Percentiles rank a stretch among this genome's conserved stretches.
Conservation (phyloP, 192 early-diverging fungal genomes). For the Jimgerdemannia lactiflua region DNA sequence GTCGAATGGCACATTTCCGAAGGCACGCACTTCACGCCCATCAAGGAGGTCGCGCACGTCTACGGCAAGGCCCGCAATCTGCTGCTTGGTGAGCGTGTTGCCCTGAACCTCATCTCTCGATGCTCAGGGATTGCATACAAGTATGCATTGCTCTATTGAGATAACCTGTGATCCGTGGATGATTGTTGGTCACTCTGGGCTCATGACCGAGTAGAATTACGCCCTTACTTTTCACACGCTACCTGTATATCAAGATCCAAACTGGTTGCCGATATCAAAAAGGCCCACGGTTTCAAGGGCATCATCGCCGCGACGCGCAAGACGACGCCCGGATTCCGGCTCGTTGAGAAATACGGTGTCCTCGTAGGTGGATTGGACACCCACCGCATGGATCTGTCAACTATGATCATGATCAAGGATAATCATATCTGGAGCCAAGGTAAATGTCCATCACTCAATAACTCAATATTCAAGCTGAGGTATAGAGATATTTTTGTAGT, state of each 20-base stretch:
- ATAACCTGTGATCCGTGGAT: neutral
- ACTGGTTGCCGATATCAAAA: slow-evolving; percentile 59
- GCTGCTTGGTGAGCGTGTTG: slow-evolving; percentile 90
- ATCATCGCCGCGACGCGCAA: slow-evolving; percentile 95
- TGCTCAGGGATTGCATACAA: slow-evolving; percentile 89
- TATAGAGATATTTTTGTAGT: too few relatives aligned
- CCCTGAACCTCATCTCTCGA: slow-evolving; percentile 91
- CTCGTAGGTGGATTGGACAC: slow-evolving; percentile 96
- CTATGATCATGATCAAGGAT: slow-evolving; percentile 99
- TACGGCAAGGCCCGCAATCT: slow-evolving; percentile 79
- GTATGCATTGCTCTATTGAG: slow-evolving; percentile 27
- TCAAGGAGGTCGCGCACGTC: slow-evolving; percentile 72
- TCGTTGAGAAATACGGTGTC: slow-evolving; percentile 98
- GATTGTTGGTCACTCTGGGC: neutral
- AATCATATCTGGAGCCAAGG: slow-evolving; percentile 95
- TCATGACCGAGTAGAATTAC: neutral
- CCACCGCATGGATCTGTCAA: slow-evolving; percentile 94
- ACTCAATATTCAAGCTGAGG: too few relatives aligned
- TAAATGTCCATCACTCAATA: slow-evolving; percentile 3
- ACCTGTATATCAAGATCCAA: slow-evolving; percentile 38
- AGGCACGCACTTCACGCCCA: slow-evolving; percentile 78
- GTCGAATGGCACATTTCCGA: slow-evolving; percentile 87
- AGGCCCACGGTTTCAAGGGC: slow-evolving; percentile 72
- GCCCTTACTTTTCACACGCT: neutral
- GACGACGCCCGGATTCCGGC: slow-evolving; percentile 96